Evolutionary conservation across 371 early-diverging fungal species (phyloP).

Genomic region (Mortierella sp.): DNA sequence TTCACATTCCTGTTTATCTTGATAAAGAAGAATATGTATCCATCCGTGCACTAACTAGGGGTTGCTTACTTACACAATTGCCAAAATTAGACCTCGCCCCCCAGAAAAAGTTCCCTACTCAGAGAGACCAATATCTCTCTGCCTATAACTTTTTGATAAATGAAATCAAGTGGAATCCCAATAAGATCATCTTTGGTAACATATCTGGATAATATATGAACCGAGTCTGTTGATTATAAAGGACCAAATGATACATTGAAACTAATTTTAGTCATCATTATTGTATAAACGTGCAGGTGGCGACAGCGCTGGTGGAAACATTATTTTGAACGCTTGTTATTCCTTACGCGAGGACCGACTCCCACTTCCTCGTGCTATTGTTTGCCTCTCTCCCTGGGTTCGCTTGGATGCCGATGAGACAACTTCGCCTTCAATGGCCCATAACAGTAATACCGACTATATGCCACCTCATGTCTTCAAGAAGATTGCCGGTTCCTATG

Average conservation of each 20-base stretch:
- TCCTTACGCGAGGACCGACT: conserved; percentile 39
- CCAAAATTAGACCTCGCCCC: conserved; percentile 45
- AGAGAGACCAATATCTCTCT: conserved; percentile 50
- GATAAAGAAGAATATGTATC: too few relatives aligned
- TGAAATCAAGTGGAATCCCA: conserved; percentile 53
- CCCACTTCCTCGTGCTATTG: conserved; percentile 48
- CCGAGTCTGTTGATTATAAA: background rate
- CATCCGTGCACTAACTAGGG: too few relatives aligned
- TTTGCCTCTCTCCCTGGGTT: conserved; percentile 53
- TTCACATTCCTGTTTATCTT: too few relatives aligned
- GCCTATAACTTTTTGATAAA: conserved; percentile 52
- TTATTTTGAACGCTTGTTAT: conserved; percentile 44
- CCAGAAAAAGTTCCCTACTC: conserved; percentile 48
- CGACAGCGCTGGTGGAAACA: conserved; percentile 47
- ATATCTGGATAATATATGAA: background rate
- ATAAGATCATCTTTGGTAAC: conserved; percentile 53
- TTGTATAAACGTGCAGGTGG: conserved; percentile 17
- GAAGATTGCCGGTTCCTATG: conserved; percentile 46
- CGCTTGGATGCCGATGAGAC: conserved; percentile 41
- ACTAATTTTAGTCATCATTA: background rate
- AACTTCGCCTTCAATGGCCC: conserved; percentile 54
- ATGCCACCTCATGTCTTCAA: conserved; percentile 56
- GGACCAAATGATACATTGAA: background rate
- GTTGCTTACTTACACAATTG: too few relatives aligned
- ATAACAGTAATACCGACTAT: conserved; percentile 46